Base-by-base conservation (phyloP, 129 eudicot species). In the Ambrosia artemisiifolia region DNA sequence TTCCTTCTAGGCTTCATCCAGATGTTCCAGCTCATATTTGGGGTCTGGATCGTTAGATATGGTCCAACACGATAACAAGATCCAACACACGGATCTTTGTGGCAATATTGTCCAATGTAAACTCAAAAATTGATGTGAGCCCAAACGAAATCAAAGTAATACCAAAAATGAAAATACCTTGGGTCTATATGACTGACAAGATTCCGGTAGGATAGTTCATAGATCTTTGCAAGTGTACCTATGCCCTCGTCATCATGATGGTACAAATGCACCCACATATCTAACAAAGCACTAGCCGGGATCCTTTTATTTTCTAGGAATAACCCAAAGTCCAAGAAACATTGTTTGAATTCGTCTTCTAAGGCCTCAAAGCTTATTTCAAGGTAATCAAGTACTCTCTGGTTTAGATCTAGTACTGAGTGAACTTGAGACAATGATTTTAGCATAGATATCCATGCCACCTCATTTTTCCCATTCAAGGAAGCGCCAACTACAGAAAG, bases 211-310 rank as follows among this genome's bases (percentile, higher is more conserved):
- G 80, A 50, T 28, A 84, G 84, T 69, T 72, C 70, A 56, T 8
- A 4, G 32, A 84, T 79, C 42, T 67, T 67, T n/a, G 16, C 34
- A 1, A 67, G 35, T 10, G 88, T 73, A 56, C 68, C 63, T 42
- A 7, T 3, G 6, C 79, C 84, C 49, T 56, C 75, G 11, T 74
- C 67, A 20, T 76, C 87, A 46, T 79, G 70, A n/a, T 57, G 20
- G 57, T 84, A 76, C 44, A 77, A 59, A 73, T 76, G 85, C 56
- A 57, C 85, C 88, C 88, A 84, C 85, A 84, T 84, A 73, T 84
- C 72, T 43, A 63, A 55, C 11, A 84, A 83, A 11, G 78, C 61
- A 11, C 70, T 73, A 42, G 80, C 72, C 9, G 88, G 80, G 13
- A 84, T 84, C 46, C 66, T 76, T 77, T 80, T 83, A 77, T 81